Conservation (phyloP, 192 early-diverging fungal genomes). For the Gonapodya prolifera region DNA sequence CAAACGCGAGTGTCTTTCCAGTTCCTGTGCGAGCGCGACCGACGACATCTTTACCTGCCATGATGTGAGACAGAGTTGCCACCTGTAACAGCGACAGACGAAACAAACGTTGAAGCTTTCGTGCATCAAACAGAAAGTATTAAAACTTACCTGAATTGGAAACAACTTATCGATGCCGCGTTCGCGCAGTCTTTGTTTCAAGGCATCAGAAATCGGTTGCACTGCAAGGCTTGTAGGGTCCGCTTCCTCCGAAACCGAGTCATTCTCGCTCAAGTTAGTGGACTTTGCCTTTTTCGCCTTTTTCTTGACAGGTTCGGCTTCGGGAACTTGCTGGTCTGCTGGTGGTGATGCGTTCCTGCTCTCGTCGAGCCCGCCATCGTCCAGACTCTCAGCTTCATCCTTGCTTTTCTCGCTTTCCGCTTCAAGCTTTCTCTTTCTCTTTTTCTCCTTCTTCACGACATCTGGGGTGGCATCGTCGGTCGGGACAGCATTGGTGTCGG, state of each 20-base stretch:
- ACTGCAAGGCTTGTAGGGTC: constrained; percentile 23
- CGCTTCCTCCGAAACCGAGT: constrained; percentile 40
- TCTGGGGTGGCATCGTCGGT: neutral
- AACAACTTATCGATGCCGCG: constrained; percentile 76
- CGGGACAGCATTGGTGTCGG: neutral
- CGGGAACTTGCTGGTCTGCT: constrained; percentile 16
- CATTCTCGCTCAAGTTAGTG: constrained; percentile 15
- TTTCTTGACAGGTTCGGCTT: constrained; percentile 19
- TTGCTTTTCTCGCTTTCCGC: constrained; percentile 26
- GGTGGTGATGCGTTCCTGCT: constrained; percentile 24
- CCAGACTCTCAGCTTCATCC: constrained; percentile 13
- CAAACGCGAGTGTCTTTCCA: constrained; percentile 69
- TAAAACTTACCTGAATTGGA: constrained; percentile 58
- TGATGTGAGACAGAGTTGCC: constrained; percentile 59
- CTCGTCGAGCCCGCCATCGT: constrained; percentile 33
- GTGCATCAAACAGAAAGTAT: neutral
- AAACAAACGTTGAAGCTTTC: neutral
- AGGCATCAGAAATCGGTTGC: constrained; percentile 52
- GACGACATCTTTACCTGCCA: constrained; percentile 61
- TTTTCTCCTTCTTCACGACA: constrained; percentile 23
- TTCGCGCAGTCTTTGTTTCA: constrained; percentile 49
- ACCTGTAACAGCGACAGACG: constrained; percentile 22
- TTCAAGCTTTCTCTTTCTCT: constrained; percentile 17
- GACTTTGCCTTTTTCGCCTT: constrained; percentile 17
- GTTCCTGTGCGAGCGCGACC: constrained; percentile 60